Percentiles rank a stretch among this genome's conserved stretches.
These are phyloP conservation scores for Lecanicillium sp. DNA, from an alignment of 2,329 filamentous ascomycete species.

Conservation along the genomic window DNA sequence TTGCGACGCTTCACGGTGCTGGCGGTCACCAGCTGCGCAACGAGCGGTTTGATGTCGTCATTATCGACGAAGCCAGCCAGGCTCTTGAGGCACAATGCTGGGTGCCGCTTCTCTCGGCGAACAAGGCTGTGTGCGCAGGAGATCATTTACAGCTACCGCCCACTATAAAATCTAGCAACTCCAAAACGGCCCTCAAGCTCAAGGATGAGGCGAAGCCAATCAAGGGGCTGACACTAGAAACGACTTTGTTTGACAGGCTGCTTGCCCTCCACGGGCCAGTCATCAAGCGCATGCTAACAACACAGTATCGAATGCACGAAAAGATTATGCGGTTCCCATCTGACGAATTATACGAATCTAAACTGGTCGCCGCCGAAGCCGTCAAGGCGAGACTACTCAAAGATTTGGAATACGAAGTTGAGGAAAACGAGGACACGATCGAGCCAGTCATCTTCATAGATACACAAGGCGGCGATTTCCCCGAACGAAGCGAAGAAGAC, in stretches of 20 bases:
- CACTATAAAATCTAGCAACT: constrained; percentile 76
- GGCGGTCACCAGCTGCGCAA: constrained; percentile 76
- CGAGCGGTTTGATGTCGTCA: constrained; percentile 82
- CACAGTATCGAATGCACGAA: constrained; percentile 97
- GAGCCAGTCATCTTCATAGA: constrained; percentile 92
- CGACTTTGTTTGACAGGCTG: constrained; percentile 87
- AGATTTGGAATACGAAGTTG: constrained; percentile 69
- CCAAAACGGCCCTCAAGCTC: constrained; percentile 34
- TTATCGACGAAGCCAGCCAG: constrained; percentile 94
- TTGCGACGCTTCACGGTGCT: constrained; percentile 87
- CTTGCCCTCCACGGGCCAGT: constrained; percentile 69
- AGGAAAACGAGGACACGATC: constrained; percentile 75
- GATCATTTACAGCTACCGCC: constrained; percentile 93
- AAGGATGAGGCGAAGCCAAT: constrained; percentile 28
- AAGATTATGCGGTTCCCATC: constrained; percentile 94
- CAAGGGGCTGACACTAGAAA: constrained; percentile 62
- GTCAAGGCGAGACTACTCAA: constrained; percentile 70
- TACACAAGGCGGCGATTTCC: constrained; percentile 89
- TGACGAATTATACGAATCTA: constrained; percentile 74
- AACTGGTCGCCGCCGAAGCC: constrained; percentile 70
- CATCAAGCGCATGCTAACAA: constrained; percentile 93
- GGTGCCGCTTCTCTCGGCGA: constrained; percentile 76
- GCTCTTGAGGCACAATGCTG: constrained; percentile 95
- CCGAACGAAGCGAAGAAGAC: constrained; percentile 72
- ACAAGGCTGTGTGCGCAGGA: constrained; percentile 83